These are phyloP conservation scores for Ambrosia hybrid DNA, from an alignment of 140 eudicot genomes.

Conservation along the genomic window DNA sequence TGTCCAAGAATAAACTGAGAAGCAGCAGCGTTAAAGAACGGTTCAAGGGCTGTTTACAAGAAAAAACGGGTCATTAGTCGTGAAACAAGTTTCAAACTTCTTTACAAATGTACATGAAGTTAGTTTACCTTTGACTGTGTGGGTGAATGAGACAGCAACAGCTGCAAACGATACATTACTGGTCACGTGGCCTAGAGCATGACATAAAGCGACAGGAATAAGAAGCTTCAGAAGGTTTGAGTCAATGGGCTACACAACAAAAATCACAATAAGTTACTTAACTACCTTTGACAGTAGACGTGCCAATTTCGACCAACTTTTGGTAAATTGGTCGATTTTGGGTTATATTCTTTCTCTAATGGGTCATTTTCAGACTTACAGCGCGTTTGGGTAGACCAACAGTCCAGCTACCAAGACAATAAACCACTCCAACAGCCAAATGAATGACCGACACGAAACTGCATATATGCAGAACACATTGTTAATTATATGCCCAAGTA, in stretches of 20 bases:
- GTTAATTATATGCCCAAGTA: too few relatives aligned
- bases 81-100: background rate
- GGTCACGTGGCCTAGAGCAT: conserved; percentile 88
- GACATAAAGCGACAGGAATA: conserved; percentile 88
- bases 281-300: background rate
- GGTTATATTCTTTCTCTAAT: too few relatives aligned
- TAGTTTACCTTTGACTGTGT: conserved; percentile 72
- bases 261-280: background rate
- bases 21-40: conserved; percentile 98
- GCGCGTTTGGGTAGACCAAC: conserved; percentile 98
- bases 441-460: too few relatives aligned
- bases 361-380: conserved; percentile 46
- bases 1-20: conserved; percentile 96
- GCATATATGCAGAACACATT: too few relatives aligned
- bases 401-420: too few relatives aligned
- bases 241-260: conserved; percentile 72
- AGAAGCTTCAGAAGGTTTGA: too few relatives aligned
- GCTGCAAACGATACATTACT: conserved; percentile 97
- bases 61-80: background rate
- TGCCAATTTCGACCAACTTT: too few relatives aligned
- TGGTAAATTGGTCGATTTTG: too few relatives aligned
- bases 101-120: background rate
- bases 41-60: conserved; percentile 75
- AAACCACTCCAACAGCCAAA: too few relatives aligned
- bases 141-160: conserved; percentile 98